Evolutionary conservation across 345 rosid species (phyloP), one percentile per base, ranked within the genome.

Genomic region (Fremontodendron californicum): DNA sequence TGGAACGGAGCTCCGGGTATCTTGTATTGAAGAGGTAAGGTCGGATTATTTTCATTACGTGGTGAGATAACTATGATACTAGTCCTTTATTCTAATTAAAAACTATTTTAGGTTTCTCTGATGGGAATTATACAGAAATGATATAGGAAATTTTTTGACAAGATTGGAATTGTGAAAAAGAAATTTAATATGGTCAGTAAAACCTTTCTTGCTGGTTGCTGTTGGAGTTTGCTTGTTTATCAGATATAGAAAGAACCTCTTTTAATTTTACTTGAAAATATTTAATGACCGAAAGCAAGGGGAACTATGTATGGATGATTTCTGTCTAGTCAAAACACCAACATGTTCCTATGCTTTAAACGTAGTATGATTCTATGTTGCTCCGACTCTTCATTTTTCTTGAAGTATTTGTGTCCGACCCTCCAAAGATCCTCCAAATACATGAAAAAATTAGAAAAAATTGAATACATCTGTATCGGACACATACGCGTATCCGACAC

Each of bases 21-120:
- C 95, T 82, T 93, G 97, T 84, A 88, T 94, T 25, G 90, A 91
- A 79, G 95, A 93, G 95, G 98, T 94, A 82, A 31, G 63, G 62
- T 63, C 29, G 62, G 25, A 72, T 57, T 72, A n/a, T 58, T 51
- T 67, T 18, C 13, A n/a, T 5, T 3, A 46, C 61, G 42, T 57
- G 33, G 19, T 25, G 57, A 23, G 43, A 75, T 43, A 78, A 49
- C 27, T 18, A 45, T 10, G n/a, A 3, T 2, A 31, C n/a, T 39
- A 4, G 65, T n/a, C n/a, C 39, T 60, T 21, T 54, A 18, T 61
- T 29, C 21, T 49, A 18, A 18, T 49, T 5, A 49, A 18, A 21
- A 49, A n/a, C n/a, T 49, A 4, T 75, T 13, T 4, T 52, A 71
- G 42, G 12, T 6, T 27, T 37, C 23, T 64, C 19, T 33, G 1